phyloP scores from a whole-genome alignment of 192 early-diverging fungal species.

The Umbelopsis isabellina region DNA sequence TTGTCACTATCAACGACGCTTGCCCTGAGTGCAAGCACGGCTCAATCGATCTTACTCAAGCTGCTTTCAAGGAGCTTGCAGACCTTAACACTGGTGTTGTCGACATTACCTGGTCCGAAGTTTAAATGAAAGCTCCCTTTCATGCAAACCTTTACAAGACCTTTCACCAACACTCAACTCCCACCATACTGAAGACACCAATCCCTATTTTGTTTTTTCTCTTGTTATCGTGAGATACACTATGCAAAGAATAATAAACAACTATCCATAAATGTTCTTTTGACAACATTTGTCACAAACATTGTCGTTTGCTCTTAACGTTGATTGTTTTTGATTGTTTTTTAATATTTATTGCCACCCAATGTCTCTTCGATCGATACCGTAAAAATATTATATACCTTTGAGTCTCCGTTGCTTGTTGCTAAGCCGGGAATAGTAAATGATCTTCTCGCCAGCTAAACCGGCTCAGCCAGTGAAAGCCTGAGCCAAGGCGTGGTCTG shows the following conservation, averaged over 20 bases:
- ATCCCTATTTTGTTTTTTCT: not conserved
- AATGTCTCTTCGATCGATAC: no score
- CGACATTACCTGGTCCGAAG: slow-evolving; percentile 42
- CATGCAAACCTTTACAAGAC: no score
- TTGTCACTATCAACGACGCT: slow-evolving; percentile 44
- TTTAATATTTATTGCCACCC: no score
- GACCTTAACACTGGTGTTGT: slow-evolving; percentile 38
- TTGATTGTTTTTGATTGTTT: no score
- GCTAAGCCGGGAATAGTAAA: no score
- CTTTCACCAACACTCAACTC: not conserved
- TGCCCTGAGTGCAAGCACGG: slow-evolving; percentile 45
- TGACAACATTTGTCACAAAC: slow-evolving; percentile 21
- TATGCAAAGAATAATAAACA: not conserved
- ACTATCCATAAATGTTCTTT: not conserved
- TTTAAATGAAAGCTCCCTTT: slow-evolving; percentile 21
- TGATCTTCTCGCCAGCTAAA: no score
- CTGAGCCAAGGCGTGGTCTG: no score
- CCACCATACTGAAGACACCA: not conserved
- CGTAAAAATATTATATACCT: no score
- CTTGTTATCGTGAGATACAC: not conserved
- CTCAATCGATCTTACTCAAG: slow-evolving; percentile 44
- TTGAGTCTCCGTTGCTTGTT: no score
- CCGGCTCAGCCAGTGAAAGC: no score
- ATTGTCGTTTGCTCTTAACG: not conserved
- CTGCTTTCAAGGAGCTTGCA: slow-evolving; percentile 43